These are phyloP conservation scores for Nematocida minor DNA, from an alignment of 371 early-diverging fungal genomes.

Conservation along the genomic window DNA sequence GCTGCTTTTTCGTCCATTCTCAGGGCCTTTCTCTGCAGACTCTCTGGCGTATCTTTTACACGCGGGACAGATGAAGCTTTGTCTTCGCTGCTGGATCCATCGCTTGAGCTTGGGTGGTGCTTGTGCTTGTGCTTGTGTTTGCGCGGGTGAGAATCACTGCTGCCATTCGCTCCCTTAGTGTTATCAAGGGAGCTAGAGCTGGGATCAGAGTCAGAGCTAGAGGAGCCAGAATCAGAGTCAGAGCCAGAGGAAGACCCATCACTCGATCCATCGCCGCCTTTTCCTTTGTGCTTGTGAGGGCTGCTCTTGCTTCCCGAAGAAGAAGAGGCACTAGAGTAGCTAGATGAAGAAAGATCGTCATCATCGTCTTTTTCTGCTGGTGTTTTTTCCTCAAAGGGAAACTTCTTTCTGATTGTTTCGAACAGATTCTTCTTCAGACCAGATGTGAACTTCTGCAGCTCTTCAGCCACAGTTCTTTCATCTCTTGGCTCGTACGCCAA, in stretches of 20 bases:
- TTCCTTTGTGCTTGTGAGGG: neutral
- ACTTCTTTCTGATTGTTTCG: neutral
- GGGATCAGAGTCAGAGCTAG: neutral
- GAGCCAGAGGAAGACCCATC: neutral
- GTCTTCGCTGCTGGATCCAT: neutral
- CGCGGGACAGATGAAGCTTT: neutral
- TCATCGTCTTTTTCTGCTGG: neutral
- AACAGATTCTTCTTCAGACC: constrained; percentile 19
- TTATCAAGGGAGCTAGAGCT: no score
- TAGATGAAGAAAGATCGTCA: neutral
- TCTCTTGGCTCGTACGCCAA: constrained; percentile 2
- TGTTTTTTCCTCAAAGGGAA: neutral
- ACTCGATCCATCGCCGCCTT: neutral
- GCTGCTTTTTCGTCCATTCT: neutral
- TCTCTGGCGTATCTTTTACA: neutral
- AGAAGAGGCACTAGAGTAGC: neutral
- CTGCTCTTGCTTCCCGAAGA: neutral
- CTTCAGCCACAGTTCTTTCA: neutral
- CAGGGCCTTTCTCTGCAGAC: neutral
- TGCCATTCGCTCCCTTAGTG: no score
- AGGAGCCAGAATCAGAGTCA: neutral
- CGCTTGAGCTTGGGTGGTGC: neutral
- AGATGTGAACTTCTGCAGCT: constrained; percentile 4
- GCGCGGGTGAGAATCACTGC: neutral
- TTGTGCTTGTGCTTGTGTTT: neutral